phyloP scores from a whole-genome alignment of 2,329 filamentous ascomycete species.

The Pseudohalonectria lignicola region DNA sequence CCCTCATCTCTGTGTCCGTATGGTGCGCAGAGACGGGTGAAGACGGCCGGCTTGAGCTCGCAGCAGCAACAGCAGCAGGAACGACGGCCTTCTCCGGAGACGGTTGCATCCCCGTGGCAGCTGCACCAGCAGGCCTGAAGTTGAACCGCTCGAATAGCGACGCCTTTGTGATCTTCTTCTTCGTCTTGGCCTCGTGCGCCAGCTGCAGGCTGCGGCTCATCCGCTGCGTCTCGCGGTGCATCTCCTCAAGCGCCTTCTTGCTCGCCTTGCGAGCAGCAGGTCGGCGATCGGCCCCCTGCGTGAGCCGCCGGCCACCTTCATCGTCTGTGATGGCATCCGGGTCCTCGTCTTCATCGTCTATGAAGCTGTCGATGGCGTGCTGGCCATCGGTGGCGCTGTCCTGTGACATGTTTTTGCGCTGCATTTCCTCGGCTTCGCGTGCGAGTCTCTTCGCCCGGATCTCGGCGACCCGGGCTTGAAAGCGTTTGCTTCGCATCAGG shows the following conservation, averaged over 20 bases:
- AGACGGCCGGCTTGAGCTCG: constrained; percentile 44
- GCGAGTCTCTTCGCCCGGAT: constrained; percentile 63
- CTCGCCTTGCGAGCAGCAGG: constrained; percentile 68
- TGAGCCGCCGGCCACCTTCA: constrained; percentile 52
- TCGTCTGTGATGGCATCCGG: constrained; percentile 48
- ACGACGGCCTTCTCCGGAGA: constrained; percentile 13
- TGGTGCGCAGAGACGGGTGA: constrained; percentile 31
- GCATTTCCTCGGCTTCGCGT: constrained; percentile 49
- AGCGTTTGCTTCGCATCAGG: constrained; percentile 42
- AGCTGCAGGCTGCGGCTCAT: constrained; percentile 85
- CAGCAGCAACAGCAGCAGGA: not conserved
- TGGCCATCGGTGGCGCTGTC: constrained; percentile 27
- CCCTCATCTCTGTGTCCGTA: constrained; percentile 39
- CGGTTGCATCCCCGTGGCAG: constrained; percentile 14
- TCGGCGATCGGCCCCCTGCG: constrained; percentile 42
- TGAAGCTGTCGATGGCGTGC: constrained; percentile 26
- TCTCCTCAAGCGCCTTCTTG: constrained; percentile 90
- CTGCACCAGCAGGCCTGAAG: constrained; percentile 35
- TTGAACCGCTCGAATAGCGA: constrained; percentile 80
- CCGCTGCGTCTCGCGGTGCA: constrained; percentile 88
- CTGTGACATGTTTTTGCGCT: constrained; percentile 12
- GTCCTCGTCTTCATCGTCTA: constrained; percentile 24
- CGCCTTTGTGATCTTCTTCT: constrained; percentile 79
- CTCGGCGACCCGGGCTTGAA: constrained; percentile 61
- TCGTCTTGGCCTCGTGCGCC: constrained; percentile 78